Conservation (phyloP, 768 basidiomycete genomes). For the Leccinum fibrillosum region DNA sequence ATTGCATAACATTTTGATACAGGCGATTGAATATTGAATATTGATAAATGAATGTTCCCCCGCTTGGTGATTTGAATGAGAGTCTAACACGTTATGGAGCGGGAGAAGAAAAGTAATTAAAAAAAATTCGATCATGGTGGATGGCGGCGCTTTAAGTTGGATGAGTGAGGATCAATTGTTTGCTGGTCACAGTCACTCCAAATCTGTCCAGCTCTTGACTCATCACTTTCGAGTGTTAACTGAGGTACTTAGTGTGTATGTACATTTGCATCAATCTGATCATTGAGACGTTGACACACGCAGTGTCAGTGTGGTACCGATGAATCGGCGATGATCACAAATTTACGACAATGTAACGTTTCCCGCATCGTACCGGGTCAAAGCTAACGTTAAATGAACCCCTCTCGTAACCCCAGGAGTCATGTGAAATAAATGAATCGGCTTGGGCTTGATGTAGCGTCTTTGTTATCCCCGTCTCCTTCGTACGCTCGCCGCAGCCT, state of each 20-base stretch:
- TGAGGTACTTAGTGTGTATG: neutral
- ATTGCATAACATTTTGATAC: too few species aligned
- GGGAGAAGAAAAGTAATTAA: neutral
- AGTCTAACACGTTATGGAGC: neutral
- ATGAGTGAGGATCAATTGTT: too few species aligned
- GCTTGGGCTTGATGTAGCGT: neutral
- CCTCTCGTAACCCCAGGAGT: slow-evolving; percentile 11
- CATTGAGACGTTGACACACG: neutral
- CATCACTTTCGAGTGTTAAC: neutral
- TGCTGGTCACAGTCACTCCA: too few species aligned
- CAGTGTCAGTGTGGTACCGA: neutral
- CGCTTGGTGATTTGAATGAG: neutral
- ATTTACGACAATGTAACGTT: neutral
- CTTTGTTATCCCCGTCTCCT: slow-evolving; percentile 6
- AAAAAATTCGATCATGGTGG: neutral
- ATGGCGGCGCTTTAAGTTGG: too few species aligned
- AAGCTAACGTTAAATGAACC: slow-evolving; percentile 22
- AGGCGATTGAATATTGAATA: too few species aligned
- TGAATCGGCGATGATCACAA: neutral
- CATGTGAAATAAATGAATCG: slow-evolving; percentile 10
- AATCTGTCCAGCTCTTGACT: neutral
- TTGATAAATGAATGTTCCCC: too few species aligned
- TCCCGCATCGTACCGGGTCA: neutral
- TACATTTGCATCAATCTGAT: neutral
- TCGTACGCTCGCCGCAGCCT: neutral